Evolutionary conservation across 2,329 filamentous ascomycete species (phyloP).

Genomic region (Pezicula rhizophila): DNA sequence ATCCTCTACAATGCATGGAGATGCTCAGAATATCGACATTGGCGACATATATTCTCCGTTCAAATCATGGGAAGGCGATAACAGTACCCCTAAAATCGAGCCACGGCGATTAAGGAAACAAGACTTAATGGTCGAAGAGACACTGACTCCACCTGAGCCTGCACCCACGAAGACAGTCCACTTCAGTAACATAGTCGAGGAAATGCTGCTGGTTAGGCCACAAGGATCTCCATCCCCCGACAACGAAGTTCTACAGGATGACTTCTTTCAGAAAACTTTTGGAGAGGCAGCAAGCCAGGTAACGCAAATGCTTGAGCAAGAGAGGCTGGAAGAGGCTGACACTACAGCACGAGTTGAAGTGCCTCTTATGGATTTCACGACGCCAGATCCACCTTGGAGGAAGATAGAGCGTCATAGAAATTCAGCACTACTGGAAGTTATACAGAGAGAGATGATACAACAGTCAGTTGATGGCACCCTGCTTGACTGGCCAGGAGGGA

Average conservation of each 20-base stretch:
- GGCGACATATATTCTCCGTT: constrained; percentile 48
- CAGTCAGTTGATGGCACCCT: constrained; percentile 24
- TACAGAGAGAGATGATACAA: constrained; percentile 24
- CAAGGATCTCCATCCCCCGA: constrained; percentile 1
- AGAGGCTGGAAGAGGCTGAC: constrained; percentile 24
- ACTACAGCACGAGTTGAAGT: constrained; percentile 40
- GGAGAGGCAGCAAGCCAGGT: constrained; percentile 12
- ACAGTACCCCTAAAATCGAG: neutral
- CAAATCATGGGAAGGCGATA: constrained; percentile 6
- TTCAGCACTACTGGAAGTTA: constrained; percentile 21
- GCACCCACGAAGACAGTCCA: constrained; percentile 15
- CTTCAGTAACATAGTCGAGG: constrained; percentile 22
- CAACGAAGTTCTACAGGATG: constrained; percentile 6
- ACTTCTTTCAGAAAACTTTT: constrained; percentile 22
- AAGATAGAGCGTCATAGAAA: constrained; percentile 7
- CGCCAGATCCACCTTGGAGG: constrained; percentile 41
- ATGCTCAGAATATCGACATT: constrained; percentile 56
- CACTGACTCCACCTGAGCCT: constrained; percentile 20
- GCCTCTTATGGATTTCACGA: constrained; percentile 38
- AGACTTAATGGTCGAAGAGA: constrained; percentile 23
- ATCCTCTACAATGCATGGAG: constrained; percentile 12
- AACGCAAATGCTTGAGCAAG: constrained; percentile 22
- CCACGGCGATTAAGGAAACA: constrained; percentile 8
- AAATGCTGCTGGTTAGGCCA: constrained; percentile 10
- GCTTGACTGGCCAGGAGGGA: constrained; percentile 34